Conservation (phyloP, 805 yeast genomes). For the Teunomyces panamensis region DNA sequence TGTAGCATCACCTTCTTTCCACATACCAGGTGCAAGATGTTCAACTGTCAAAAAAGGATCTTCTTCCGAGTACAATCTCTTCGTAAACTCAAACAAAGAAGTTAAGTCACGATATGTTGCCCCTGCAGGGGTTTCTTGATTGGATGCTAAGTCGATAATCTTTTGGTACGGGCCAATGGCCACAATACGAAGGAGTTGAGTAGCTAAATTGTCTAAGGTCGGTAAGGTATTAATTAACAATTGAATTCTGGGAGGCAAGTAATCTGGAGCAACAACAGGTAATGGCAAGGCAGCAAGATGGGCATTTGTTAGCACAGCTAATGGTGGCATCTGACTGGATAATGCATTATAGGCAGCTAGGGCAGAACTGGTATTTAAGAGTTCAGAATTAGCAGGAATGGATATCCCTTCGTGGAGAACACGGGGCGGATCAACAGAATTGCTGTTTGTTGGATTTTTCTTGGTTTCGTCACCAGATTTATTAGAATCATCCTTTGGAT, state of each 20-base stretch:
- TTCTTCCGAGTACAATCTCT: constrained; percentile 62
- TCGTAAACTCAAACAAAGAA: constrained; percentile 76
- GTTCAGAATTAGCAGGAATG: constrained; percentile 42
- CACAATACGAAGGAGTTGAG: constrained; percentile 72
- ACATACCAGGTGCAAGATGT: constrained; percentile 67
- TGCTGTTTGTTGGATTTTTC: constrained; percentile 1
- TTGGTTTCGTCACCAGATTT: constrained; percentile 3
- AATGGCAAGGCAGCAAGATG: constrained; percentile 63
- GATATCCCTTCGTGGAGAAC: constrained; percentile 13
- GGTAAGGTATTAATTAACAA: constrained; percentile 67
- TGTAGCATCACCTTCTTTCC: constrained; percentile 61
- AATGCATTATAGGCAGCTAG: constrained; percentile 43
- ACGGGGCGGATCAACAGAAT: not conserved
- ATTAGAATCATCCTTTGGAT: constrained; percentile 1
- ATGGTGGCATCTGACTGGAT: constrained; percentile 35
- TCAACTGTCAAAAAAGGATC: constrained; percentile 71
- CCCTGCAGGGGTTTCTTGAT: constrained; percentile 61
- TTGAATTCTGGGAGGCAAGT: constrained; percentile 60
- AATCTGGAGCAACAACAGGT: constrained; percentile 53
- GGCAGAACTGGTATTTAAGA: constrained; percentile 38
- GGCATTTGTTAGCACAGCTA: constrained; percentile 36
- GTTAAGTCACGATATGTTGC: constrained; percentile 65
- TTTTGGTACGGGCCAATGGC: constrained; percentile 76
- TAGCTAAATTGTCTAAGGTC: constrained; percentile 74
- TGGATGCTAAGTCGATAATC: constrained; percentile 65